phyloP scores from a whole-genome alignment of 108 stramenopile species.

The Cyclostephanos invisitatus region DNA sequence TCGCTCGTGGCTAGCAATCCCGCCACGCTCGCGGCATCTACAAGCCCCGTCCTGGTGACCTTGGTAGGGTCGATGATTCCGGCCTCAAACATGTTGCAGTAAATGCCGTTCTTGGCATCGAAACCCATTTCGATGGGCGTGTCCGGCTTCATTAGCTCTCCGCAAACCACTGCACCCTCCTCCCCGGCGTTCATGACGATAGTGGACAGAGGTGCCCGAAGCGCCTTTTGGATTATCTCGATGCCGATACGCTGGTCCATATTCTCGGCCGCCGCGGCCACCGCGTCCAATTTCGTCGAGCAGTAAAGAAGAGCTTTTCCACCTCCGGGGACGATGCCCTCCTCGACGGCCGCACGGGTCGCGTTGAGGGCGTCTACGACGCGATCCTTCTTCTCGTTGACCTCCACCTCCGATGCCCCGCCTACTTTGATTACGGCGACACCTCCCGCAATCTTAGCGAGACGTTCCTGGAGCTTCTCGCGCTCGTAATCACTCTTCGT shows the following conservation, averaged over 20 bases:
- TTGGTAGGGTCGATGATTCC: conserved; percentile 99
- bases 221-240: conserved; percentile 96
- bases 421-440: conserved; percentile 99
- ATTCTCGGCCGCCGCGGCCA: conserved; percentile 87
- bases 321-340: conserved; percentile 99
- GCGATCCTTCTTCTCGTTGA: conserved; percentile 99
- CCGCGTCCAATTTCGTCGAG: conserved; percentile 82
- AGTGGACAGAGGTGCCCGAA: conserved; percentile 89
- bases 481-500: conserved; percentile 99
- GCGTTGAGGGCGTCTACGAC: conserved; percentile 99
- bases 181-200: conserved; percentile 97
- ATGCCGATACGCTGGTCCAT: conserved; percentile 99
- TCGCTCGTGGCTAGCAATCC: conserved; percentile 98
- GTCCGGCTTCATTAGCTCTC: conserved; percentile 86
- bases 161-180: conserved; percentile 97
- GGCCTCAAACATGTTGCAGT: conserved; percentile 91
- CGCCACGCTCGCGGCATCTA: conserved; percentile 97
- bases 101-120: conserved; percentile 90
- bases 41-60: conserved; percentile 98
- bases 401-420: conserved; percentile 98
- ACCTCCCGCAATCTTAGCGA: conserved; percentile 98
- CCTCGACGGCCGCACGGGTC: conserved; percentile 98
- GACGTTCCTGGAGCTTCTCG: conserved; percentile 99
- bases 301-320: conserved; percentile 98
- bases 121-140: conserved; percentile 78